phyloP scores from a whole-genome alignment of 2,329 filamentous ascomycete species.

The Apiospora koreana region DNA sequence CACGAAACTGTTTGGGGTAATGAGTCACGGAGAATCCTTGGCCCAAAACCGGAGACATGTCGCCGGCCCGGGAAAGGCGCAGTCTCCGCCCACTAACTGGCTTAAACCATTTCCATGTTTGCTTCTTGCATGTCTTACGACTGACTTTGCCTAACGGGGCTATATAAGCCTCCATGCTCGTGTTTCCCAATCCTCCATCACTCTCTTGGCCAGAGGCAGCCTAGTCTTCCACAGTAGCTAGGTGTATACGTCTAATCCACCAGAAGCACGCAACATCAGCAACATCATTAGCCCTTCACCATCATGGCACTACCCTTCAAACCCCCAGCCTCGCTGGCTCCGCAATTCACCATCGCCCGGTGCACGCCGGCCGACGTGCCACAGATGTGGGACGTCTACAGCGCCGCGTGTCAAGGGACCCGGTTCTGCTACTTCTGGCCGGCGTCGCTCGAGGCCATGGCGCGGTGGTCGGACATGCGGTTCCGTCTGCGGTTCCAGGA shows the following conservation, averaged over 20 bases:
- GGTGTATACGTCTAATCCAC: background rate
- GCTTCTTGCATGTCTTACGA: background rate
- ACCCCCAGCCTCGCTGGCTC: conserved; percentile 3
- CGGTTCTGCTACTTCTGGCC: conserved; percentile 32
- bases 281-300: background rate
- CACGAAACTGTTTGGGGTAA: background rate
- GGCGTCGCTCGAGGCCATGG: conserved; percentile 22
- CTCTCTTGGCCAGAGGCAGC: background rate
- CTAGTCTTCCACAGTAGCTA: background rate
- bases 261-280: background rate
- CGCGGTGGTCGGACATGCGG: conserved; percentile 25
- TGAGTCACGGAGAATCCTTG: background rate
- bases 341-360: conserved; percentile 12
- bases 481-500: conserved; percentile 28
- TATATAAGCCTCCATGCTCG: background rate
- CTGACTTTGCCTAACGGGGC: background rate
- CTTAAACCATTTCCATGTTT: background rate
- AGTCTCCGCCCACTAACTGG: background rate
- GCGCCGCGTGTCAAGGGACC: conserved; percentile 26
- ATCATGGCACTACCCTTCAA: conserved; percentile 13
- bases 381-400: conserved; percentile 20
- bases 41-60: background rate
- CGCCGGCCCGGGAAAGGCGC: background rate
- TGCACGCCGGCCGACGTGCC: conserved; percentile 19
- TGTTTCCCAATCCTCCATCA: background rate